Conservation (phyloP, 2,329 filamentous ascomycete genomes). For the Knoxdaviesia proteae region DNA sequence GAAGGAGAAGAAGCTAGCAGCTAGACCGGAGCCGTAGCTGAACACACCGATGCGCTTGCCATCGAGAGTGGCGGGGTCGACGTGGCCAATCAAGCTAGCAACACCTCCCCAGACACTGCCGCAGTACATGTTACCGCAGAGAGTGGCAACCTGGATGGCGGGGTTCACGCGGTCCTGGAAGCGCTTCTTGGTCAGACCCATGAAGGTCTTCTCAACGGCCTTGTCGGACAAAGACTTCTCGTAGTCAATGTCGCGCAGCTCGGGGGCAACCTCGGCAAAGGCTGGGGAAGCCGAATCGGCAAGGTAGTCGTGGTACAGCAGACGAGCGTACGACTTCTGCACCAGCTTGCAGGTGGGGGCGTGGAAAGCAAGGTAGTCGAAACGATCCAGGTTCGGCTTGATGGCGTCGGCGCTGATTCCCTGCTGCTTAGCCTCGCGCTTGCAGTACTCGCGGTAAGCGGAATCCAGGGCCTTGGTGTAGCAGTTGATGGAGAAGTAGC, state of each 20-base stretch:
- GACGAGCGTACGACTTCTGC: slow-evolving; percentile 63
- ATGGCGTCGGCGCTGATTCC: slow-evolving; percentile 24
- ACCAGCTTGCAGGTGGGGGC: slow-evolving; percentile 75
- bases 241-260: slow-evolving; percentile 62
- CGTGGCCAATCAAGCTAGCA: slow-evolving; percentile 44
- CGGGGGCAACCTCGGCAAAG: slow-evolving; percentile 56
- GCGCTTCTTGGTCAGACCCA: slow-evolving; percentile 65
- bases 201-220: slow-evolving; percentile 70
- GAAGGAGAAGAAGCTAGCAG: slow-evolving; percentile 51
- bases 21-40: slow-evolving; percentile 62
- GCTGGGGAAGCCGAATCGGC: slow-evolving; percentile 42
- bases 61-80: slow-evolving; percentile 39
- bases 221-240: slow-evolving; percentile 63
- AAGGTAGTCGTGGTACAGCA: slow-evolving; percentile 74
- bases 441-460: slow-evolving; percentile 63
- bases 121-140: slow-evolving; percentile 52
- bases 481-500: slow-evolving; percentile 65
- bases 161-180: slow-evolving; percentile 61
- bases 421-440: slow-evolving; percentile 43
- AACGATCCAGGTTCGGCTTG: slow-evolving; percentile 54
- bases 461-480: slow-evolving; percentile 64
- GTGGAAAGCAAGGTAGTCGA: slow-evolving; percentile 71
- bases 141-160: slow-evolving; percentile 53
- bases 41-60: slow-evolving; percentile 59
- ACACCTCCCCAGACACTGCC: slow-evolving; percentile 59